Base-by-base conservation (phyloP, 352 stramenopile genomes). In the Phytophthora aleatoria region DNA sequence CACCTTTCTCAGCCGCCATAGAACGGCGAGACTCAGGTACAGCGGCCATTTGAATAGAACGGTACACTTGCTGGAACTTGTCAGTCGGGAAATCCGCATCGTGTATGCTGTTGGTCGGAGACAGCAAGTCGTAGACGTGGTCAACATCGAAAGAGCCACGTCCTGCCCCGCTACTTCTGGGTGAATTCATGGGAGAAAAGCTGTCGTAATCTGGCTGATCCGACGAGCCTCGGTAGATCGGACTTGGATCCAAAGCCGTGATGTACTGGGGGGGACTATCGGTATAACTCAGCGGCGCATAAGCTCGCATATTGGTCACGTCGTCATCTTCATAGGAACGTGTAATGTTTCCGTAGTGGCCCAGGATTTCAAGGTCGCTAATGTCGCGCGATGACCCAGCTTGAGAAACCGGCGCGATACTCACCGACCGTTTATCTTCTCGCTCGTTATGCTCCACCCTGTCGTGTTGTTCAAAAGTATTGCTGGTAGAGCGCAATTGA, bases 31-130 rank as follows among this genome's bases (percentile, higher is more conserved):
- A 42, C 6, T 58, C 42, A 2, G 50, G 61, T 39, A 49, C 38
- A 47, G 67, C 67, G 31, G 61, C 61, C 13, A 71, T 77, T 24
- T 74, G 77, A 48, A 91, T 92, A 35, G 81, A 92, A 74, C 83
- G 83, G 30, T 89, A 90, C 15, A 91, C 81, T 27, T 90, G 74
- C 27, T 87, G 79, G 54, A 90, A 83, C 61, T 90, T 81, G 69
- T 89, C 81, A 7, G 77, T 88, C n/a, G 80, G 70, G 35, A 87
- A 90, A 31, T 88, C 78, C 45, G 63, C 70, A 38, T 89, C 74
- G 26, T 81, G 71, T 24, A 85, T 52, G 47, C 77, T 90, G 57
- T 83, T 83, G 9, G 72, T 85, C 28, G 81, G 77, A n/a, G 79
- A 90, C 16, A 85, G 39, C 12, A 61, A 8, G 57, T 89, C 69